Evolutionary conservation across 1,139 yeast genomes (phyloP).

Genomic region (Hyphopichia khmerensis): DNA sequence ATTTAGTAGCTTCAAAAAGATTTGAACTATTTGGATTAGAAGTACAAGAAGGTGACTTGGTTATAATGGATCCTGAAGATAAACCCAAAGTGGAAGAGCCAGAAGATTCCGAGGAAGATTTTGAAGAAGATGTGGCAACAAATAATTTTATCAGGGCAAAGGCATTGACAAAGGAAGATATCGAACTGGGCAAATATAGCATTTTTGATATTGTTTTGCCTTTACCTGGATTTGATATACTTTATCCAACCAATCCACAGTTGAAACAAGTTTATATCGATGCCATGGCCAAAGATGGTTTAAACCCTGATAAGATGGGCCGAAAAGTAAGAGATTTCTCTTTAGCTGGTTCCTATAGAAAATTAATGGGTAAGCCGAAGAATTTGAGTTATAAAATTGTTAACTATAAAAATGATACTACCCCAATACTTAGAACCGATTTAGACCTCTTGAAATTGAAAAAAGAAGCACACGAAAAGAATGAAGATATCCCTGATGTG

Average conservation of each 20-base stretch:
- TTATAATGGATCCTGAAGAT: slow-evolving; percentile 43
- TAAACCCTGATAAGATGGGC: slow-evolving; percentile 83
- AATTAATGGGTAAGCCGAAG: slow-evolving; percentile 66
- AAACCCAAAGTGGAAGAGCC: slow-evolving; percentile 21
- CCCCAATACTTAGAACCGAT: slow-evolving; percentile 80
- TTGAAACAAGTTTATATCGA: slow-evolving; percentile 65
- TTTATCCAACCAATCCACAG: slow-evolving; percentile 70
- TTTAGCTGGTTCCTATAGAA: slow-evolving; percentile 85
- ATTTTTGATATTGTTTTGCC: slow-evolving; percentile 89
- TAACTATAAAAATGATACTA: slow-evolving; percentile 59
- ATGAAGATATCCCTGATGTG: slow-evolving; percentile 13
- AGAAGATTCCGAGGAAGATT: slow-evolving; percentile 33
- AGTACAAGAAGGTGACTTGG: slow-evolving; percentile 82
- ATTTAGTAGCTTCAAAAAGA: slow-evolving; percentile 77
- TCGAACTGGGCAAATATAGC: slow-evolving; percentile 55
- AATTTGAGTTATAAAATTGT: slow-evolving; percentile 63
- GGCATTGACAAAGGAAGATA: slow-evolving; percentile 71
- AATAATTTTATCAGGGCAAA: slow-evolving; percentile 60
- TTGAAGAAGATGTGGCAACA: slow-evolving; percentile 63
- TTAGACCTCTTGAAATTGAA: slow-evolving; percentile 58
- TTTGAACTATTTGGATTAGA: slow-evolving; percentile 67
- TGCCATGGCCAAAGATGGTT: slow-evolving; percentile 75
- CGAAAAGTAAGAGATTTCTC: slow-evolving; percentile 87
- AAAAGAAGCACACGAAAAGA: slow-evolving; percentile 23
- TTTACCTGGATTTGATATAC: slow-evolving; percentile 88